These are phyloP conservation scores for Blastobotrys petasosporus DNA, from an alignment of 1,139 yeast genomes.

Conservation along the genomic window DNA sequence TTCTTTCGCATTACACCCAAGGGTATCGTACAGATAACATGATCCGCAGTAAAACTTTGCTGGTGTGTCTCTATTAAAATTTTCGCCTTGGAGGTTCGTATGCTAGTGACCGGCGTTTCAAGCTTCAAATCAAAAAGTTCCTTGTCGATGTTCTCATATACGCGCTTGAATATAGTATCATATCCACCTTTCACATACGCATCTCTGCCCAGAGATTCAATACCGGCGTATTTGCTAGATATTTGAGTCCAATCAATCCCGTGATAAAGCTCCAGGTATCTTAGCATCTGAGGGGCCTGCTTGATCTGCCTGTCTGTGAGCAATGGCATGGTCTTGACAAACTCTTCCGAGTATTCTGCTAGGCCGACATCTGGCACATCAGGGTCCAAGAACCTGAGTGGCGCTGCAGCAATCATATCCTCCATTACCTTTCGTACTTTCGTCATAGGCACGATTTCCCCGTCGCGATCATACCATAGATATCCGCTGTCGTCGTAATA, in stretches of 20 bases:
- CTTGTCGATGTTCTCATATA: constrained; percentile 15
- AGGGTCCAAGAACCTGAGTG: constrained; percentile 46
- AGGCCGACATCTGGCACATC: constrained; percentile 48
- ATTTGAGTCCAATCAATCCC: constrained; percentile 62
- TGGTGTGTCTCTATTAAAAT: constrained; percentile 25
- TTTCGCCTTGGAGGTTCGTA: constrained; percentile 29
- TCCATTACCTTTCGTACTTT: constrained; percentile 43
- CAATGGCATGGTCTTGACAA: constrained; percentile 41
- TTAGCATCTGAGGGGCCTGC: constrained; percentile 45
- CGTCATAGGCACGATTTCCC: constrained; percentile 31
- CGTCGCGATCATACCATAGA: constrained; percentile 27
- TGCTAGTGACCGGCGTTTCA: constrained; percentile 42
- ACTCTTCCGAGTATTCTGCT: constrained; percentile 43
- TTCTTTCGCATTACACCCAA: constrained; percentile 50
- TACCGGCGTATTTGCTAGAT: constrained; percentile 60
- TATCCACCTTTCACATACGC: constrained; percentile 60
- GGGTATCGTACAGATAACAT: constrained; percentile 64
- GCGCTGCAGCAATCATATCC: constrained; percentile 57
- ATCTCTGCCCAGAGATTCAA: constrained; percentile 71
- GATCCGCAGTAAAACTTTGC: constrained; percentile 27
- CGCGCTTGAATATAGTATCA: constrained; percentile 17
- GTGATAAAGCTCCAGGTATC: constrained; percentile 70
- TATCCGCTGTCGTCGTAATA: constrained; percentile 46
- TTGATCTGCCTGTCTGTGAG: constrained; percentile 48
- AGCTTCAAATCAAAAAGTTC: constrained; percentile 31